Evolutionary conservation across 805 yeast species (phyloP), one percentile per base, ranked within the genome.

Genomic region (Yarrowia sp.): DNA sequence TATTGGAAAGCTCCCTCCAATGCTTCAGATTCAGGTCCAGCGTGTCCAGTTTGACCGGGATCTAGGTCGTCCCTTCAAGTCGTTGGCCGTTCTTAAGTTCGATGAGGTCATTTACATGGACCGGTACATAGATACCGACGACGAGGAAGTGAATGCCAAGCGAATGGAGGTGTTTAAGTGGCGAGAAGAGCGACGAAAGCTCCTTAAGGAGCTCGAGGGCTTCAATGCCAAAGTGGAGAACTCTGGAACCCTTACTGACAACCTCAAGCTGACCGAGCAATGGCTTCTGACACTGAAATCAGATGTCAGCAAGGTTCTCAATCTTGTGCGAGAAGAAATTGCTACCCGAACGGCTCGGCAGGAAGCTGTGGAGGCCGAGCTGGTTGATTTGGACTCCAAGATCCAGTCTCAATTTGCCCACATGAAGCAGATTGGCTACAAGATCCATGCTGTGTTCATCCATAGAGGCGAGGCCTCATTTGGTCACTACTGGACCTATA

Each of bases 401-500:
- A 82, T 91, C 9, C 78, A 82, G 21, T 75, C 74, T 32, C 95
- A 89, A 69, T 95, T 89, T 72, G 79, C 80, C 19, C 78, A 79
- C 8, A 83, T 88, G 76, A 82, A 80, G 59, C 76, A 80, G 56
- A 81, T 87, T 30, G 96, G 92, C 0, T 95, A 93, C 75, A 81
- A 89, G 0, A 80, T 95, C 12, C 93, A 92, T 77, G 96, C 98
- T 0, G 86, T 93, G 7, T 95, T 95, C 72, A 91, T 95, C 54
- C 99, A 95, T 74, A 80, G 97, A 59, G 99, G 99, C 7, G 96
- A 92, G 71, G 98, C 97, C 0, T 86, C 91, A 61, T 93, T 90
- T 72, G 99, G 99, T 2, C 99, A 95, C 75, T 95, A 95, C 75
- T 95, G 98, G 98, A 84, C 93, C 17, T 95, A 93, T 73, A 92